Evolutionary conservation across 108 stramenopile species (phyloP).

Genomic region (Nannochloropsis gaditana): DNA sequence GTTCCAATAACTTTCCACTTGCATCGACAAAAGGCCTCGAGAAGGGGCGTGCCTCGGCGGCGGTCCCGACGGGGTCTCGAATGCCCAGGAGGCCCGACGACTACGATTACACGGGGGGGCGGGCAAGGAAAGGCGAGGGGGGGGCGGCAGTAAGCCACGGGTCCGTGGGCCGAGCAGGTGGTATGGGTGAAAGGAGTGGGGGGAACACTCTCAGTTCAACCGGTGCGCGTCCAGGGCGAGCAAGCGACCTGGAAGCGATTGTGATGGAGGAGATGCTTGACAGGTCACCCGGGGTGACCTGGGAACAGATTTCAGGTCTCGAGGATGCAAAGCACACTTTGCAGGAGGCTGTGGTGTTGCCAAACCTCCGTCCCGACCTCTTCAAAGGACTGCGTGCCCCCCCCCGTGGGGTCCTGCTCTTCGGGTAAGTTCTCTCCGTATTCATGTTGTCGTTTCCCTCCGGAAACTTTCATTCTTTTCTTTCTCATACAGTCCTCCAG

Average conservation of each 20-base stretch:
- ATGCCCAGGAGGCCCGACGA: not conserved
- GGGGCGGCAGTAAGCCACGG: not conserved
- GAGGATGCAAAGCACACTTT: constrained; percentile 49
- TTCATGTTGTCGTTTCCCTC: not conserved
- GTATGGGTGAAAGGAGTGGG: not conserved
- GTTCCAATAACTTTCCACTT: no score
- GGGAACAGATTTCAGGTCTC: constrained; percentile 46
- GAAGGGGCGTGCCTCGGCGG: no score
- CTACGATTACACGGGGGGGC: constrained; percentile 15
- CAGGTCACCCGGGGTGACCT: constrained; percentile 43
- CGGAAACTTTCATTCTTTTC: not conserved
- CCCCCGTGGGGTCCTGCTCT: constrained; percentile 65
- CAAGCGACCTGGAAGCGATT: constrained; percentile 35
- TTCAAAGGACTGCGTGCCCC: constrained; percentile 68
- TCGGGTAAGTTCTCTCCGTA: constrained; percentile 38
- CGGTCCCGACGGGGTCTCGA: no score
- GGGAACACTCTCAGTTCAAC: not conserved
- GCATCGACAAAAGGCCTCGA: no score
- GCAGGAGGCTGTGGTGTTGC: constrained; percentile 50
- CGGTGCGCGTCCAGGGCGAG: not conserved
- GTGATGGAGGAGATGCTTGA: constrained; percentile 47
- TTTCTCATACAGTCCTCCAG: constrained; percentile 53
- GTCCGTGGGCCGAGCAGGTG: not conserved
- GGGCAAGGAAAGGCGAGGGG: not conserved
- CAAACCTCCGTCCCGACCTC: constrained; percentile 60